These are phyloP conservation scores for Massarina eburnea DNA, from an alignment of 2,329 filamentous ascomycete genomes.

Conservation along the genomic window DNA sequence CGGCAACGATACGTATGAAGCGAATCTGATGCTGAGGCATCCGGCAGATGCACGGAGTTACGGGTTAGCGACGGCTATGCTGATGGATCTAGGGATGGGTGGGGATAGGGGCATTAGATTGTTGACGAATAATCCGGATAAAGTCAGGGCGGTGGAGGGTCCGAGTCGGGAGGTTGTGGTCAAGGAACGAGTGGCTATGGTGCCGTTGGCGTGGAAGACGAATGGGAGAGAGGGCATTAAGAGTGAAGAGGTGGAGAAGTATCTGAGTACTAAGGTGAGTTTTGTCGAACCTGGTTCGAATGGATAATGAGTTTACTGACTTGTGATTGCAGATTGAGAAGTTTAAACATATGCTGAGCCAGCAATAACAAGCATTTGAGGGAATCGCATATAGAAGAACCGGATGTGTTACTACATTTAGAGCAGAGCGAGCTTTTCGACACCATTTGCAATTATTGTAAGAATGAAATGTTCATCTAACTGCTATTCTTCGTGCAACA, in stretches of 20 bases:
- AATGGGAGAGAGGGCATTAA: slow-evolving; percentile 77
- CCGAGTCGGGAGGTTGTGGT: slow-evolving; percentile 86
- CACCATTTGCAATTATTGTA: too few species aligned
- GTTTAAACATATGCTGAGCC: slow-evolving; percentile 55
- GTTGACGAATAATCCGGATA: slow-evolving; percentile 96
- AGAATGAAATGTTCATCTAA: too few species aligned
- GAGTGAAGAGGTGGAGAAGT: slow-evolving; percentile 88
- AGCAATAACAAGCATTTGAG: slow-evolving; percentile 13
- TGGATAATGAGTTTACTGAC: neutral
- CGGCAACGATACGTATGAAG: slow-evolving; percentile 96
- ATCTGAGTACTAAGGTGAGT: slow-evolving; percentile 88
- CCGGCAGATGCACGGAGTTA: slow-evolving; percentile 95
- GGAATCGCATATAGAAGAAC: too few species aligned
- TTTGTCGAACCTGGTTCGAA: neutral
- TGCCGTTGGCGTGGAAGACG: slow-evolving; percentile 86
- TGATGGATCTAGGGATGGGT: slow-evolving; percentile 77
- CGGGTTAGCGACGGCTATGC: slow-evolving; percentile 92
- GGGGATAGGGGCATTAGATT: slow-evolving; percentile 73
- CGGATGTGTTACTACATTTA: too few species aligned
- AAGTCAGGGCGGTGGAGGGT: slow-evolving; percentile 91
- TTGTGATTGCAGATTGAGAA: slow-evolving; percentile 49
- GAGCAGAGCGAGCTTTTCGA: too few species aligned
- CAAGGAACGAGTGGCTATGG: slow-evolving; percentile 89
- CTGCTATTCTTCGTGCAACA: too few species aligned
- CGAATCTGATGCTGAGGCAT: slow-evolving; percentile 86